A percentile compares a stretch with the other conserved stretches of the same genome.
These are phyloP conservation scores for Tetrahymena borealis DNA, from an alignment of 73 alveolate genomes.

Conservation along the genomic window DNA sequence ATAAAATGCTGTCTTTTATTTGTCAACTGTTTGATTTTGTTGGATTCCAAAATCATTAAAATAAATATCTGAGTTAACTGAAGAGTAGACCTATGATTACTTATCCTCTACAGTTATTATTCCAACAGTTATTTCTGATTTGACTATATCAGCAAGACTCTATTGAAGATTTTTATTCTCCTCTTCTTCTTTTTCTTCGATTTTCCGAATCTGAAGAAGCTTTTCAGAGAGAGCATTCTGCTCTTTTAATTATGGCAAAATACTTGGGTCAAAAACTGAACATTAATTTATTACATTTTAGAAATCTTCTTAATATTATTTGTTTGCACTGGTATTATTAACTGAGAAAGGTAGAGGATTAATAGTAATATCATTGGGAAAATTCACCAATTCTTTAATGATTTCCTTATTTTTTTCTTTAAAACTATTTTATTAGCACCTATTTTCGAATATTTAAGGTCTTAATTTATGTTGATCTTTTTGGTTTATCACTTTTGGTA, in stretches of 20 bases:
- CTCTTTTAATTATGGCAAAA: no score
- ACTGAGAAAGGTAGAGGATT: no score
- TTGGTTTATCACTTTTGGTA: not conserved
- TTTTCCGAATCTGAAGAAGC: no score
- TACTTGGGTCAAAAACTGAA: no score
- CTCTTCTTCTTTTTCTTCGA: no score
- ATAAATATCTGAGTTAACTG: not conserved
- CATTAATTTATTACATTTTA: no score
- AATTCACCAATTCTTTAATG: not conserved
- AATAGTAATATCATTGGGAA: no score
- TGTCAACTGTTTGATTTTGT: not conserved
- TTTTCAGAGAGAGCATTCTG: no score
- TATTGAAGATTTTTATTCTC: no score
- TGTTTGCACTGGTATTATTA: no score
- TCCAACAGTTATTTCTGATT: not conserved
- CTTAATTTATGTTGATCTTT: not conserved
- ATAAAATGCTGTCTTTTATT: not conserved
- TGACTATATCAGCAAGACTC: no score
- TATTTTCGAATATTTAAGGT: not conserved
- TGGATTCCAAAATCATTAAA: not conserved
- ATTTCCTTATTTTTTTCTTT: not conserved
- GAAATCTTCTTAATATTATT: no score
- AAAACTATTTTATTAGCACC: not conserved
- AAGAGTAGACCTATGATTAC: not conserved
- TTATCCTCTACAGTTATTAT: not conserved